These are phyloP conservation scores for Nitzschia putrida DNA, from an alignment of 108 stramenopile species.

Conservation along the genomic window DNA sequence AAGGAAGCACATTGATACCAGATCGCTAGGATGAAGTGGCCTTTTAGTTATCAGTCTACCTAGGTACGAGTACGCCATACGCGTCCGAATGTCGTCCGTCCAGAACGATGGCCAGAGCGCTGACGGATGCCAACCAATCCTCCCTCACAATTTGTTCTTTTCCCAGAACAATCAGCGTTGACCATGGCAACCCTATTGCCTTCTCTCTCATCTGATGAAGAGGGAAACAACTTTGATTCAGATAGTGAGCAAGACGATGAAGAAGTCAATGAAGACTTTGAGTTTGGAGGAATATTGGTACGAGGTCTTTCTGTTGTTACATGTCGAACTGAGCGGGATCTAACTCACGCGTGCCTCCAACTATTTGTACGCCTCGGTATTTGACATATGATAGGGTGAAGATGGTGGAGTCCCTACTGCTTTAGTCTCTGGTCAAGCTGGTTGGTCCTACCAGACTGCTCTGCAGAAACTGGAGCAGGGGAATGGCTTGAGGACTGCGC, in stretches of 20 bases:
- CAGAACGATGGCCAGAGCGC: background rate
- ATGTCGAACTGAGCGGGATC: background rate
- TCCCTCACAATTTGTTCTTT: background rate
- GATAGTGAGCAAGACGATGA: slow-evolving; percentile 43
- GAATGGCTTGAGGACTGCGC: slow-evolving; percentile 19
- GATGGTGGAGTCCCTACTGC: slow-evolving; percentile 57
- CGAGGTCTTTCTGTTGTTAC: slow-evolving; percentile 10
- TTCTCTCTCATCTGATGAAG: slow-evolving; percentile 76
- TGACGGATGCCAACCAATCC: slow-evolving; percentile 1
- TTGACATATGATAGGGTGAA: slow-evolving; percentile 57
- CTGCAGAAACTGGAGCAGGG: slow-evolving; percentile 59
- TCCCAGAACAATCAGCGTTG: background rate
- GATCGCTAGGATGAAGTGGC: too few relatives aligned
- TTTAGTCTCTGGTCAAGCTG: slow-evolving; percentile 38
- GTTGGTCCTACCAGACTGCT: slow-evolving; percentile 85
- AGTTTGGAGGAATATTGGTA: slow-evolving; percentile 81
- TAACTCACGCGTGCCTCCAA: background rate
- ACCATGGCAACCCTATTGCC: slow-evolving; percentile 73
- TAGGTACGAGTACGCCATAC: too few relatives aligned
- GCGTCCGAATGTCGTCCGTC: background rate
- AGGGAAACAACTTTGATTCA: slow-evolving; percentile 43
- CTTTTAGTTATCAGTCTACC: too few relatives aligned
- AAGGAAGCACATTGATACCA: too few relatives aligned
- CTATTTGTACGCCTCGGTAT: background rate
- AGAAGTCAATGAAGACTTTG: slow-evolving; percentile 65